Percentiles rank a stretch among this genome's conserved stretches.
These are phyloP conservation scores for Diaporthe helianthi DNA, from an alignment of 2,329 filamentous ascomycete species.

Conservation along the genomic window DNA sequence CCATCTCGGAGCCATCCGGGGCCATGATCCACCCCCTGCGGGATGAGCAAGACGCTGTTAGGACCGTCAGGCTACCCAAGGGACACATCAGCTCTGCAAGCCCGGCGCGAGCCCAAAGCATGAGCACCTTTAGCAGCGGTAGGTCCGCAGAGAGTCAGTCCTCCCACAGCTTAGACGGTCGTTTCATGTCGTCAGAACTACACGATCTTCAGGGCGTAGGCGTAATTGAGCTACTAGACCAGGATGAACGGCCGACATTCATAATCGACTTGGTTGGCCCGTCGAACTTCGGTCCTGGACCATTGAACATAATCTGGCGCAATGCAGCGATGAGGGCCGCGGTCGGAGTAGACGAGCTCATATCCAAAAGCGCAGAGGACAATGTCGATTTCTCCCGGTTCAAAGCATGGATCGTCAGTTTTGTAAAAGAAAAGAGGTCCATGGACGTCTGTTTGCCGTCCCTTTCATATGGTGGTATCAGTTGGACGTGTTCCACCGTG, in stretches of 20 bases:
- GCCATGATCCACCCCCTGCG: slow-evolving; percentile 56
- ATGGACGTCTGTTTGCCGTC: slow-evolving; percentile 61
- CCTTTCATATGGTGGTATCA: slow-evolving; percentile 67
- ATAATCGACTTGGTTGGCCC: slow-evolving; percentile 72
- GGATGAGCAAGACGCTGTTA: slow-evolving; percentile 55
- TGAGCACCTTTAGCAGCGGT: slow-evolving; percentile 60
- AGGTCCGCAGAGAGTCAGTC: slow-evolving; percentile 61
- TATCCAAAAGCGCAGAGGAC: slow-evolving; percentile 57
- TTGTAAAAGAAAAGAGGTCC: slow-evolving; percentile 58
- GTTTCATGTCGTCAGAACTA: slow-evolving; percentile 54
- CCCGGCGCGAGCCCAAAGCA: slow-evolving; percentile 50
- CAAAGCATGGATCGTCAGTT: slow-evolving; percentile 71
- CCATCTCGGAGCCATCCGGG: slow-evolving; percentile 50
- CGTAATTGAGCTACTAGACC: slow-evolving; percentile 75
- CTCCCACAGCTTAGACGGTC: slow-evolving; percentile 59
- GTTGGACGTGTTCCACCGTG: slow-evolving; percentile 75
- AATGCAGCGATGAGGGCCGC: slow-evolving; percentile 71
- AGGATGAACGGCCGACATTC: slow-evolving; percentile 79
- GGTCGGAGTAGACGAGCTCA: slow-evolving; percentile 60
- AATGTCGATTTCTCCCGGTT: slow-evolving; percentile 66
- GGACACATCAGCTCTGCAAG: slow-evolving; percentile 58
- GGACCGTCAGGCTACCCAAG: slow-evolving; percentile 62
- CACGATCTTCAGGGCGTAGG: slow-evolving; percentile 70
- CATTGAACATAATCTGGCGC: slow-evolving; percentile 69
- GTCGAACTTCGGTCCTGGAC: slow-evolving; percentile 59